Percentiles rank a stretch among this genome's conserved stretches.
phyloP scores from a whole-genome alignment of 768 basidiomycete genomes.

The Hebeloma cylindrosporum region DNA sequence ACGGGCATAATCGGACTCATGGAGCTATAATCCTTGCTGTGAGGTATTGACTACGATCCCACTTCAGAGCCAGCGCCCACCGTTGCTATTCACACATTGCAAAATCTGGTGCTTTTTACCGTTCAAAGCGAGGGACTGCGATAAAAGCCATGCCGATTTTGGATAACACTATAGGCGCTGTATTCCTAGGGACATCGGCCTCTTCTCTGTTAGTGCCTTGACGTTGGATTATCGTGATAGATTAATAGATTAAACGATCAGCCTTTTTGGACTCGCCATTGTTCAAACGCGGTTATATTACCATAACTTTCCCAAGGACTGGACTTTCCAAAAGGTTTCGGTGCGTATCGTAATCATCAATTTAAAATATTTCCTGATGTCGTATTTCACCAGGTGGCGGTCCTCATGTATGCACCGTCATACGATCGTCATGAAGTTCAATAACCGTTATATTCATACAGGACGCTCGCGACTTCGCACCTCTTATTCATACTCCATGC shows the following conservation, averaged over 20 bases:
- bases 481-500: constrained; percentile 11
- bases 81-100: too few relatives aligned
- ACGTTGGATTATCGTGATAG: background rate
- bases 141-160: too few relatives aligned
- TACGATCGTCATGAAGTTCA: background rate
- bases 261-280: constrained; percentile 2
- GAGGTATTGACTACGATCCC: too few relatives aligned
- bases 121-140: too few relatives aligned
- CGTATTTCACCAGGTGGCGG: background rate
- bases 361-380: background rate
- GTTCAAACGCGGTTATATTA: constrained; percentile 6
- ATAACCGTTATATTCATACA: background rate
- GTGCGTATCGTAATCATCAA: background rate
- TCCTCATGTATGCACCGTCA: background rate
- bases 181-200: background rate
- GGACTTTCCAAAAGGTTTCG: background rate
- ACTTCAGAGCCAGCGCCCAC: too few relatives aligned
- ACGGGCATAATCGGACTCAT: too few relatives aligned
- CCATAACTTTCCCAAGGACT: background rate
- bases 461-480: constrained; percentile 15
- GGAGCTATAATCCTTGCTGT: too few relatives aligned
- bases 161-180: constrained; percentile 1
- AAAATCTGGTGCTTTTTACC: too few relatives aligned
- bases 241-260: background rate
- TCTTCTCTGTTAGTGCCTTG: background rate